These are phyloP conservation scores for Drechslerella stenobrocha DNA, from an alignment of 2,329 filamentous ascomycete genomes.

Conservation along the genomic window DNA sequence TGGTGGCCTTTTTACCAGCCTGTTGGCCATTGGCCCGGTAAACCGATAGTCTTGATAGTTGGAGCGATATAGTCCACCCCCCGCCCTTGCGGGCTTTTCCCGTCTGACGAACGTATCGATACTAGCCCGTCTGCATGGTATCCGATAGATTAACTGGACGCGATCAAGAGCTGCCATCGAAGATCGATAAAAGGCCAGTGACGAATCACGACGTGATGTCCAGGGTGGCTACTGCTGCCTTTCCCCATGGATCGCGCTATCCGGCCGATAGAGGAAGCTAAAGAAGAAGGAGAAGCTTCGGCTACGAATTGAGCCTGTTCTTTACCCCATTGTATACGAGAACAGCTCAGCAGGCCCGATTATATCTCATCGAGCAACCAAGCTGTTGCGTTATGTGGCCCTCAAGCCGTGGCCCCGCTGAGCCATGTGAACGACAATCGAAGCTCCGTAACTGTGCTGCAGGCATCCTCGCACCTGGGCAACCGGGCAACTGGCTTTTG, in stretches of 20 bases:
- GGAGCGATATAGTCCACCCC: slow-evolving; percentile 30
- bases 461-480: too few relatives aligned
- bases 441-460: too few relatives aligned
- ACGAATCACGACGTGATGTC: neutral
- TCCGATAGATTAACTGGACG: slow-evolving; percentile 2
- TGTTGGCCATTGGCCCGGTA: slow-evolving; percentile 37
- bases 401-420: neutral
- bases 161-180: neutral
- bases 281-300: neutral
- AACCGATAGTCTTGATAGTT: slow-evolving; percentile 28
- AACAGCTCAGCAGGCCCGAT: neutral
- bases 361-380: neutral
- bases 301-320: neutral
- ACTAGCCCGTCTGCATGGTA: neutral
- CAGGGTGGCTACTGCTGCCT: neutral
- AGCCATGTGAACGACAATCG: neutral
- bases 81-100: slow-evolving; percentile 46
- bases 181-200: slow-evolving; percentile 2
- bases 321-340: neutral
- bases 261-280: neutral
- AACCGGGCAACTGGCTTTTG: too few relatives aligned
- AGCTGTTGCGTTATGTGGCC: neutral
- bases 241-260: neutral
- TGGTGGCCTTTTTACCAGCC: slow-evolving; percentile 8
- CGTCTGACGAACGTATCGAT: slow-evolving; percentile 11